Evolutionary conservation across 2,329 filamentous ascomycete species (phyloP).

Genomic region (Botrytis porri): DNA sequence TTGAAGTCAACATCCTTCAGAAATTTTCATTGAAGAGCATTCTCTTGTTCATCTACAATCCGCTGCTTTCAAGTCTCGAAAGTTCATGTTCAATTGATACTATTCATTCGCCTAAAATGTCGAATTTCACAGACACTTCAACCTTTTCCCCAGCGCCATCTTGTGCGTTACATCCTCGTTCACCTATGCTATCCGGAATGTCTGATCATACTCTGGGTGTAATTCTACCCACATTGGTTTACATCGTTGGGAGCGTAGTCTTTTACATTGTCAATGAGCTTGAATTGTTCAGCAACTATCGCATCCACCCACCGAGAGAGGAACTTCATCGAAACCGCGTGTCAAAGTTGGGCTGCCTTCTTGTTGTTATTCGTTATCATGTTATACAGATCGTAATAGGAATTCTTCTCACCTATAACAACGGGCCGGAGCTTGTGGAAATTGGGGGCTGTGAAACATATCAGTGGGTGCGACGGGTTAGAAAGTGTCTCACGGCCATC

Average conservation of each 20-base stretch:
- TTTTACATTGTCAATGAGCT: slow-evolving; percentile 2
- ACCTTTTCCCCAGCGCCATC: not conserved
- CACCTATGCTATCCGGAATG: not conserved
- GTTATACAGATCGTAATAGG: slow-evolving; percentile 9
- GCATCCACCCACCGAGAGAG: slow-evolving; percentile 10
- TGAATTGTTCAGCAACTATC: slow-evolving; percentile 8
- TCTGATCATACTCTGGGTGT: slow-evolving; percentile 10
- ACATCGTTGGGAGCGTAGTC: slow-evolving; percentile 1
- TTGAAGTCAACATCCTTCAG: not conserved
- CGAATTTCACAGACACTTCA: not conserved
- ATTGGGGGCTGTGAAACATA: not conserved
- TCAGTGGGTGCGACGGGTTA: not conserved
- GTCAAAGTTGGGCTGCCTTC: slow-evolving; percentile 9
- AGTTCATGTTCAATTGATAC: not conserved
- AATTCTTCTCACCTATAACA: slow-evolving; percentile 11
- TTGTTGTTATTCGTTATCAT: slow-evolving; percentile 16
- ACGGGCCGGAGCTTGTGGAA: not conserved
- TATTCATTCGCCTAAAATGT: not conserved
- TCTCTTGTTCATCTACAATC: not conserved
- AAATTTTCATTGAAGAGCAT: not conserved
- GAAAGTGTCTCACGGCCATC: not conserved
- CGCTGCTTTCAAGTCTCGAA: not conserved
- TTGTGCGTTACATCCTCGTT: not conserved
- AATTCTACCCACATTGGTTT: slow-evolving; percentile 12
- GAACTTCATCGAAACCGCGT: slow-evolving; percentile 17